Base-by-base conservation (phyloP, 805 yeast species). In the Sugiyamaella americana region DNA sequence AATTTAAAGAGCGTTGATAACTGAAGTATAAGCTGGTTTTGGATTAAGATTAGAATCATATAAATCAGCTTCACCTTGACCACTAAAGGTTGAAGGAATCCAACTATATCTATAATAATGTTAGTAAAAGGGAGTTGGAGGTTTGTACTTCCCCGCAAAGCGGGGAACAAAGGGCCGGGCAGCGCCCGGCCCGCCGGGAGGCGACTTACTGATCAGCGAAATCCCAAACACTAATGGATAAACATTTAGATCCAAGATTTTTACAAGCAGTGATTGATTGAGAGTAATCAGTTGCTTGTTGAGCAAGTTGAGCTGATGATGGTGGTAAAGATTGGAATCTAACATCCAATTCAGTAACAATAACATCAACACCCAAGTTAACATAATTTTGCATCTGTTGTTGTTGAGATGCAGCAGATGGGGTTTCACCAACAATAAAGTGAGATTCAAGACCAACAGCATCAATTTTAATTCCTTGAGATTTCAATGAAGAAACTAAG, bases 1-100 rank as follows among this genome's bases (percentile, higher is more conserved):
- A n/a, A n/a, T n/a, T n/a, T n/a, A n/a, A 29, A 29, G 34, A 11
- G 34, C 34, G 68, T 68, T 40, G 8, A 17, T 26, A 5, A 43
- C 46, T 5, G 47, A 39, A 21, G 19, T n/a, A 16, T 39, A 43
- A 11, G 46, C 19, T 16, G 46, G 46, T 35, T 43, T 43, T 39
- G 26, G 8, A 5, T 41, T 43, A 20, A 6, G 23, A 11, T 43
- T 13, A 19, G 10, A 40, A 39, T 40, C 47, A 40, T 41, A 43
- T 39, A 36, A 41, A 38, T 41, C 35, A 16, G 34, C 34, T 11
- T 29, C 11, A 11, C 34, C 34, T 29, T 29, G 13, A 29, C 34
- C 34, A 29, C 13, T 11, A 29, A 29, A 29, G 11, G 34, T 29
- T 11, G 13, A 11, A 29, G 34, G 34, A 29, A 29, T n/a, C 34